Base-by-base conservation (phyloP, 345 rosid genomes). In the Zanthoxylum bungeanum region DNA sequence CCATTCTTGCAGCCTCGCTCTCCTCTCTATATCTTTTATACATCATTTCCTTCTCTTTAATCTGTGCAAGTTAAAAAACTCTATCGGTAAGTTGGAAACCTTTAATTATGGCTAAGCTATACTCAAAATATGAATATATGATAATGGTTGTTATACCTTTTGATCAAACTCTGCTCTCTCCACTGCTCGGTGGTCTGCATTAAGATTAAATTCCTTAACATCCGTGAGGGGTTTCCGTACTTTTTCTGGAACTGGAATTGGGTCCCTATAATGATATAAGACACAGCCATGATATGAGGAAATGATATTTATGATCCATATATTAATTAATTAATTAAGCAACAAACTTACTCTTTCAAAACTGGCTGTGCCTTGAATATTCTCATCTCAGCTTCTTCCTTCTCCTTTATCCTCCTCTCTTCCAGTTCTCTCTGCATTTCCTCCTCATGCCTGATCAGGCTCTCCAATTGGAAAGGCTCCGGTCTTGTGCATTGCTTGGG, bases 21-120 rank as follows among this genome's bases (percentile, higher is more conserved):
- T 96, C 99, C 74, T 96, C 98, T 78, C 99, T 84, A 77, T 88
- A 88, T 85, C 99, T 86, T 81, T 96, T 96, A 69, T 91, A 93
- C 70, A 84, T 63, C 68, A 74, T 74, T 76, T 91, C 99, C 72
- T 96, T 96, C 84, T 93, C 97, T 80, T 88, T 96, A 56, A 96
- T 82, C 99, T 93, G 88, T 25, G 51, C 49, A 44, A 3, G 19
- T 44, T 14, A 44, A 44, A 14, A 44, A 17, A 44, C 49, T 14
- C 19, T n/a, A n/a, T n/a, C n/a, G n/a, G n/a, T n/a, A n/a, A n/a
- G n/a, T n/a, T n/a, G n/a, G n/a, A n/a, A n/a, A n/a, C n/a, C n/a
- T n/a, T n/a, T n/a, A n/a, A n/a, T n/a, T n/a, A n/a, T n/a, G n/a
- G n/a, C n/a, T n/a, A n/a, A n/a, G n/a, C n/a, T n/a, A n/a, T n/a